Base-by-base conservation (phyloP, 208 protist genomes). In the Histomonas meleagridis region DNA sequence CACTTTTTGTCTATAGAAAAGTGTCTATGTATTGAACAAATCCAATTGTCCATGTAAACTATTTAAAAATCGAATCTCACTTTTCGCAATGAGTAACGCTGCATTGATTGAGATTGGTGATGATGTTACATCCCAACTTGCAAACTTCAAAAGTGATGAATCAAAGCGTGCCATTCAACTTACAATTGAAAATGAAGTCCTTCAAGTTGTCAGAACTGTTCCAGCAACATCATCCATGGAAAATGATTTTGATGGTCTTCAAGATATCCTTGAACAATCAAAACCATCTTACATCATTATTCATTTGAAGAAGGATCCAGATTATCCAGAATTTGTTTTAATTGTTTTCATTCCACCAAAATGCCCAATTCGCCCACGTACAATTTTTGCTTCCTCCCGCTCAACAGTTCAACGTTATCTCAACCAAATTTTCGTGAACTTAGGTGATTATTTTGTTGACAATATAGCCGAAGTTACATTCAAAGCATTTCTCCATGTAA, bases 321-420 rank as follows among this genome's bases (percentile, higher is more conserved):
- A 7, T 51, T 10, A 18, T 26, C n/a, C n/a, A 32, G 70, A 81
- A 81, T 81, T n/a, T 51, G 23, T 81, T 51, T 9, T 81, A 12
- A 32, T 81, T 43, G n/a, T 81, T 9, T 81, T 32, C 21, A 81
- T 81, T 21, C 70, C 70, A 81, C 1, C 35, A 46, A 23, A 35
- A n/a, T 81, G 70, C 70, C 70, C 70, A 81, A 51, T 81, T 28
- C 70, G 70, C 40, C 40, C 70, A 81, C 9, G 70, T 32, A 81
- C 70, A 51, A 81, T 81, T 43, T 81, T 81, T n/a, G 70, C 70
- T 51, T 81, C 70, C 3, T 81, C 70, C 18, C 35, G 70, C n/a
- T 35, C 51, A 51, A 35, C 70, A 81, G 70, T 81, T 9, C 70
- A 81, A 43, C 70, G 70, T 23, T 35, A 81, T n/a, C 26, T 81